Base-by-base conservation (phyloP, 2,329 filamentous ascomycete genomes). In the Colletotrichum eleusines region DNA sequence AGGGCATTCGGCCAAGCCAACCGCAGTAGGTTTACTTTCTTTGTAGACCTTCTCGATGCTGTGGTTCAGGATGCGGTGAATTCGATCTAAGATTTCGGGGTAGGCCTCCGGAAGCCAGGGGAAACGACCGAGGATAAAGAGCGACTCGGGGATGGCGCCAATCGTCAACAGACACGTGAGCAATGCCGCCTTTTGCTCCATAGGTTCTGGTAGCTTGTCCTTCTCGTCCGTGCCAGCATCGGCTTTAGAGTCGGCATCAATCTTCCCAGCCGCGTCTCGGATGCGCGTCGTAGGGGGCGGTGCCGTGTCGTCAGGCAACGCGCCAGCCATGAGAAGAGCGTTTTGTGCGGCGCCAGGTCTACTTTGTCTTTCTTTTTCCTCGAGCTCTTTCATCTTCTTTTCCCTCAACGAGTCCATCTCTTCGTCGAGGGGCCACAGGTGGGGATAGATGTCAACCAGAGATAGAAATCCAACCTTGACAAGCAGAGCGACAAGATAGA, bases 391-490 rank as follows among this genome's bases (percentile, higher is more conserved):
- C 79, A 91, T 83, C 72, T 93, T 90, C 74, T 90, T 89, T 50
- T 89, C 86, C 73, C 89, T 91, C 62, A 97, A 84, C 8, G 84
- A 85, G 48, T 92, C 88, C 95, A 99, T 98, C 5, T 90, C 86
- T 40, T 94, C 90, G 74, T 98, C 96, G 0, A 88, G 83, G 9
- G 96, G 94, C 84, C 94, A 97, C 0, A 99, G 87, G 79, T 99
- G 96, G 20, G 94, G 91, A 79, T 97, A 98, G 1, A 99, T 84
- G 77, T 99, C 96, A 63, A 90, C 88, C 8, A 99, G 84, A 1
- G 96, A 98, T 71, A 99, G 94, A 80, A 99, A 99, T 1, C 96
- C 97, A 74, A 98, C 93, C 82, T 99, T 99, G 82, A 99, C 95
- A 38, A 99, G 88, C 42, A 98, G 87, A 1, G 96, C 95, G 0